phyloP scores from a whole-genome alignment of 2,329 filamentous ascomycete species.

The Aspergillus piperis region DNA sequence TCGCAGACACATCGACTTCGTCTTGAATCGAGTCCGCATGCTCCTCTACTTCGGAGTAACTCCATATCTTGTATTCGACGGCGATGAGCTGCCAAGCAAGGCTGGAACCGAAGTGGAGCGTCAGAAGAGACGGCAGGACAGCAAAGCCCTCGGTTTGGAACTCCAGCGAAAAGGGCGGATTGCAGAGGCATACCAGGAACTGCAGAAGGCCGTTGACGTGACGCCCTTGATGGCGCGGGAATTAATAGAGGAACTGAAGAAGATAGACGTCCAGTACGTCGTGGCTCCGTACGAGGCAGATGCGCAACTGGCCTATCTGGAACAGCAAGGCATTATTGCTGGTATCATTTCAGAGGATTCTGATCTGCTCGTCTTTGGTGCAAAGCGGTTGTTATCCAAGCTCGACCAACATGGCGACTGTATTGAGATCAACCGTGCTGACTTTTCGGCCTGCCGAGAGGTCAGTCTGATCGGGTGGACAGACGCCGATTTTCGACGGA shows the following conservation, averaged over 20 bases:
- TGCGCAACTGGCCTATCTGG: constrained; percentile 92
- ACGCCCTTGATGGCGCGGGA: constrained; percentile 93
- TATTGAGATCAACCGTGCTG: constrained; percentile 82
- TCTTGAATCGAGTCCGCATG: constrained; percentile 90
- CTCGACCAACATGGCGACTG: constrained; percentile 92
- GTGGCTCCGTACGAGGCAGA: constrained; percentile 98
- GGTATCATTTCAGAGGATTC: constrained; percentile 97
- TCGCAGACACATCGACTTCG: constrained; percentile 80
- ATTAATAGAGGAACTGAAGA: constrained; percentile 89
- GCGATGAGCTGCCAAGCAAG: constrained; percentile 92
- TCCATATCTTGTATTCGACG: constrained; percentile 96
- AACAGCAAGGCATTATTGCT: constrained; percentile 77
- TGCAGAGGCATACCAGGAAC: constrained; percentile 76
- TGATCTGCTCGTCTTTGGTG: constrained; percentile 91
- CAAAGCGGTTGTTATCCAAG: constrained; percentile 87
- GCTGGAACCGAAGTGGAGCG: constrained; percentile 79
- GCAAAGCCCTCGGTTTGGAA: constrained; percentile 73
- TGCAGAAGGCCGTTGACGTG: constrained; percentile 94
- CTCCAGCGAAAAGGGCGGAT: constrained; percentile 78
- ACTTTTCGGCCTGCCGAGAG: constrained; percentile 86
- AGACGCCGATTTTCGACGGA: constrained; percentile 84
- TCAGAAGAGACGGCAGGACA: constrained; percentile 73
- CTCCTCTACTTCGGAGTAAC: constrained; percentile 87
- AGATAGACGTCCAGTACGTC: constrained; percentile 75
- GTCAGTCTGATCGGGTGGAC: constrained; percentile 90